phyloP scores from a whole-genome alignment of 768 basidiomycete species.

The Floccularia luteovirens region DNA sequence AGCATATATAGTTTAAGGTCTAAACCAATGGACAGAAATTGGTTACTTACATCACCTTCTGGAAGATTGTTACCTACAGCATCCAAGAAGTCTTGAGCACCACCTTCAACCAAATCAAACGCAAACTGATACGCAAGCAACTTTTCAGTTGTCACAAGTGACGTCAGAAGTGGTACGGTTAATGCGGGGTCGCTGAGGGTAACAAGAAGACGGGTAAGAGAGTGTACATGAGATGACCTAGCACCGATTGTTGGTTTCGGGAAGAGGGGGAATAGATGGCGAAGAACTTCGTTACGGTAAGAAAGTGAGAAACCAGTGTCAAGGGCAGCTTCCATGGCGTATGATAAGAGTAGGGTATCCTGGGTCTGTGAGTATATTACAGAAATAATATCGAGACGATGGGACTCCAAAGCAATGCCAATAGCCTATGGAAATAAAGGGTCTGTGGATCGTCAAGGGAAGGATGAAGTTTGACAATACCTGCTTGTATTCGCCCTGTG shows the following conservation, averaged over 20 bases:
- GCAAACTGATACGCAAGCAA: conserved; percentile 91
- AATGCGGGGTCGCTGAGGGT: conserved; percentile 79
- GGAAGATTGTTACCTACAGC: conserved; percentile 63
- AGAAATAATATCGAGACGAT: conserved; percentile 79
- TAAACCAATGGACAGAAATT: neutral
- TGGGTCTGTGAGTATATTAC: conserved; percentile 64
- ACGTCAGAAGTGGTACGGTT: conserved; percentile 65
- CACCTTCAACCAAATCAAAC: conserved; percentile 93
- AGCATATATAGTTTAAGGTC: conserved; percentile 6
- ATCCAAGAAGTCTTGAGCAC: conserved; percentile 87
- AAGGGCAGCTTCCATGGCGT: conserved; percentile 88
- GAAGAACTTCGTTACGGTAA: conserved; percentile 77
- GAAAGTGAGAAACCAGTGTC: conserved; percentile 84
- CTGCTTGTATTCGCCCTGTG: conserved; percentile 88
- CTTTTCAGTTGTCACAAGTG: conserved; percentile 62
- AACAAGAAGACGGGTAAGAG: conserved; percentile 84
- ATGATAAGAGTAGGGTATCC: conserved; percentile 77
- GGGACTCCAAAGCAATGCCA: conserved; percentile 91
- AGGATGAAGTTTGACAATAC: conserved; percentile 25
- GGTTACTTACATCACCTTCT: conserved; percentile 48
- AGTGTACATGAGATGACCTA: conserved; percentile 68
- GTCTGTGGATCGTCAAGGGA: conserved; percentile 3
- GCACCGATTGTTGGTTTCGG: conserved; percentile 64
- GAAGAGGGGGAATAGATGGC: conserved; percentile 82
- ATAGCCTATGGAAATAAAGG: conserved; percentile 81